Evolutionary conservation across 2,329 filamentous ascomycete genomes (phyloP), one percentile per base, ranked within the genome.

Genomic region (Colletotrichum limetticola): DNA sequence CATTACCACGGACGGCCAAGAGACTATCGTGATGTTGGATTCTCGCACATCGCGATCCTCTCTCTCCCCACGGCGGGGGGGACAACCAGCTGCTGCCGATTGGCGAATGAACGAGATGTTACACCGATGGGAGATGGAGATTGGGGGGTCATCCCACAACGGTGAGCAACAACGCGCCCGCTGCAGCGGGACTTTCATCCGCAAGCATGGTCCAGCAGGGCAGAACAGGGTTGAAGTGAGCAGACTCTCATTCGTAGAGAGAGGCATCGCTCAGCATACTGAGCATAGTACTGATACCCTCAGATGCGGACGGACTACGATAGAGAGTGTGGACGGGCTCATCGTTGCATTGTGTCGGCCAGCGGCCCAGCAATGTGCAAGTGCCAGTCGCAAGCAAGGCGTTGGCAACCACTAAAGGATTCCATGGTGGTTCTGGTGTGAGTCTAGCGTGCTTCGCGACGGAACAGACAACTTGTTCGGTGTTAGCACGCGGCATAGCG

Each of bases 91-190:
- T 71, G 49, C 67, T 73, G 57, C 71, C 71, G 67, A 73, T 73
- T 73, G 71, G 71, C 61, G 67, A 73, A 57, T 61, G 49, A 73
- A 73, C 71, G 71, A 73, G 67, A 61, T 46, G 71, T 73, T 73
- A 62, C 71, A 73, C 56, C 42, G 60, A 71, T 71, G 62, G 63
- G 64, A 71, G 49, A 71, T 67, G 56, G 69, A 64, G 22, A 26
- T 49, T 67, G 59, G 42, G 42, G 67, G 30, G n/a, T 32, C 46
- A 60, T 73, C 60, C 60, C 56, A 61, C 52, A n/a, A 55, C 61
- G 61, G 49, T 64, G 61, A 64, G 49, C 42, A 16, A 67, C 11
- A 56, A 35, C 22, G 42, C 32, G n/a, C 5, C 5, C 24, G 60
- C 37, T 24, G 28, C 22, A 57, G 59, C 14, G 56, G 65, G 57